Conservation (phyloP, 202 grass and related monocot species). For the Thinopyrum obtusiflorum region DNA sequence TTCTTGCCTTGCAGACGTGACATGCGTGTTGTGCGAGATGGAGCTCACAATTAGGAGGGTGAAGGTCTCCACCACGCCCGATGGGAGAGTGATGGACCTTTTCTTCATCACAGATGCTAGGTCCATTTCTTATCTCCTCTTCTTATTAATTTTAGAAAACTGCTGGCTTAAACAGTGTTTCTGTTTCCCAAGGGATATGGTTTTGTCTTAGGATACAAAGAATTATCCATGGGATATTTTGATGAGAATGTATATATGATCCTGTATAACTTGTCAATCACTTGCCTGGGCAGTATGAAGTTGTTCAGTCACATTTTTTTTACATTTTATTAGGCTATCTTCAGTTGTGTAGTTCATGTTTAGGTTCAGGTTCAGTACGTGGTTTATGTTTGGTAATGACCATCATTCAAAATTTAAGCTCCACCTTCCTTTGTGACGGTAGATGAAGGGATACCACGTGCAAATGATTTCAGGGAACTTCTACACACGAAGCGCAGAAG, state of each 20-base stretch:
- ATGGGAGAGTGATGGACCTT: constrained; percentile 69
- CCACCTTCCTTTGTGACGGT: background rate
- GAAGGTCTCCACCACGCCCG: constrained; percentile 83
- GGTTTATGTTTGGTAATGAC: background rate
- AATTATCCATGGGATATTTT: background rate
- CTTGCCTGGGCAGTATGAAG: background rate
- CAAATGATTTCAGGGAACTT: constrained; percentile 57
- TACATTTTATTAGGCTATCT: background rate
- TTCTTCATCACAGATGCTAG: constrained; percentile 84
- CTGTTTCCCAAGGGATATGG: too few relatives aligned
- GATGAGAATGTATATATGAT: background rate
- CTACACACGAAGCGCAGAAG: constrained; percentile 66
- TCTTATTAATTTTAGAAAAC: too few relatives aligned
- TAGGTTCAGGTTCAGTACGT: background rate
- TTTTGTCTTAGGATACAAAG: background rate
- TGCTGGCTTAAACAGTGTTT: too few relatives aligned
- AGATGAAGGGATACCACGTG: background rate
- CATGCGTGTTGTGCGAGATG: constrained; percentile 60
- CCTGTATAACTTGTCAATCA: background rate
- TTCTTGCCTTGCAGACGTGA: constrained; percentile 50
- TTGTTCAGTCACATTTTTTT: background rate
- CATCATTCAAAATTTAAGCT: constrained; percentile 10
- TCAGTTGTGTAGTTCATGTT: background rate
- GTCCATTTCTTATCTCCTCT: constrained; percentile 32
- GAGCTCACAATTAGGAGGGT: constrained; percentile 80